These are phyloP conservation scores for Odontarrhena argentea DNA, from an alignment of 345 rosid genomes.

Conservation along the genomic window DNA sequence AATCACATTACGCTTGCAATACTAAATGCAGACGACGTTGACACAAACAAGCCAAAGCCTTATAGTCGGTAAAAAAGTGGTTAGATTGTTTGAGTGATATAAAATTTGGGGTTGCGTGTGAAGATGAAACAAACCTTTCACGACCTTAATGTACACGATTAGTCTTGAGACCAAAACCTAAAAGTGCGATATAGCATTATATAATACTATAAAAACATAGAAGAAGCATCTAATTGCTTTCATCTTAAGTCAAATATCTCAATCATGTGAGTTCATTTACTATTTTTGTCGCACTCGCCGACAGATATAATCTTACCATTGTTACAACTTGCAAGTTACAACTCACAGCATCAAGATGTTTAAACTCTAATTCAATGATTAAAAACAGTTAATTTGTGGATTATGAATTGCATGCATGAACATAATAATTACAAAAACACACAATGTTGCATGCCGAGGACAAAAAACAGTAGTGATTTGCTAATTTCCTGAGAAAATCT, in stretches of 20 bases:
- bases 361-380: background rate
- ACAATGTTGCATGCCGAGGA: slow-evolving; percentile 6
- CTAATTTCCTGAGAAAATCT: background rate
- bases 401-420: slow-evolving; percentile 1
- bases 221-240: slow-evolving; percentile 35
- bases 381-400: background rate
- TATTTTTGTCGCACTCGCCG: slow-evolving; percentile 28
- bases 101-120: slow-evolving; percentile 36
- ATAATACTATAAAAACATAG: background rate
- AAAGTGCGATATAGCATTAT: slow-evolving; percentile 2
- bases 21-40: slow-evolving; percentile 2
- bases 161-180: background rate
- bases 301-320: slow-evolving; percentile 3
- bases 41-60: slow-evolving; percentile 1
- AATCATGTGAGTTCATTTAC: slow-evolving; percentile 11
- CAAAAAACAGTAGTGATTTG: background rate
- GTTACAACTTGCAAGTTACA: background rate
- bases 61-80: slow-evolving; percentile 27
- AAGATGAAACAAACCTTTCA: slow-evolving; percentile 32
- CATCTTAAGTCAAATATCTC: slow-evolving; percentile 15
- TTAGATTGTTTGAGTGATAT: slow-evolving; percentile 12
- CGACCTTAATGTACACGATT: slow-evolving; percentile 22
- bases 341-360: background rate
- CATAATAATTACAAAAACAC: background rate
- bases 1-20: background rate